Evolutionary conservation across 148 eudicot species (phyloP).

Genomic region (Fagopyrum homotropicum): DNA sequence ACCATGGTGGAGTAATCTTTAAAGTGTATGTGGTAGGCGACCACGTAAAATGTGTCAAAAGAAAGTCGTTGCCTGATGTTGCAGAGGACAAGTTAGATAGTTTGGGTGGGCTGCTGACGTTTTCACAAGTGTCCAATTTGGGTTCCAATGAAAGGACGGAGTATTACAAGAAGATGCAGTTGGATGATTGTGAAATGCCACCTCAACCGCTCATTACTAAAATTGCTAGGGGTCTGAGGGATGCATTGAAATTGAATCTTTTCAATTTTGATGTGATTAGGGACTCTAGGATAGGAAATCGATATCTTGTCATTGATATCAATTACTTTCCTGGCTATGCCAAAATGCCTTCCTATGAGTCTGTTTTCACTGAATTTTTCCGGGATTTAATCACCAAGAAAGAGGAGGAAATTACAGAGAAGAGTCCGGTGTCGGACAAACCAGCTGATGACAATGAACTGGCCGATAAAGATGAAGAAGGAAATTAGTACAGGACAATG

Average conservation of each 20-base stretch:
- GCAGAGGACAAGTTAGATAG: conserved; percentile 38
- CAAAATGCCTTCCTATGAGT: conserved; percentile 68
- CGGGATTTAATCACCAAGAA: conserved; percentile 42
- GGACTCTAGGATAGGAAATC: conserved; percentile 47
- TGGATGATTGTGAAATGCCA: conserved; percentile 61
- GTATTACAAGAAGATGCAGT: conserved; percentile 38
- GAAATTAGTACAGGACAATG: conserved; percentile 20
- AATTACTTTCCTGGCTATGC: conserved; percentile 95
- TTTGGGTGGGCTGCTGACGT: conserved; percentile 40
- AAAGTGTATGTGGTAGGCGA: conserved; percentile 74
- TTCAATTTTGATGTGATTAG: conserved; percentile 77
- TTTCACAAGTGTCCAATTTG: conserved; percentile 69
- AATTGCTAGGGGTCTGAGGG: conserved; percentile 43
- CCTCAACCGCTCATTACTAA: conserved; percentile 37
- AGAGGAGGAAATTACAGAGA: conserved; percentile 9
- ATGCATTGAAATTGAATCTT: conserved; percentile 41
- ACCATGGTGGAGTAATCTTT: conserved; percentile 73
- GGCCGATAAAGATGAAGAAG: conserved; percentile 15
- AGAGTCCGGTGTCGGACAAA: not conserved
- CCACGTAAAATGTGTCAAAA: conserved; percentile 60
- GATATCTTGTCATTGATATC: conserved; percentile 80
- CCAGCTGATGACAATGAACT: conserved; percentile 13
- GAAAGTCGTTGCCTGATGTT: conserved; percentile 65
- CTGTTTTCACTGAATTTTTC: conserved; percentile 61
- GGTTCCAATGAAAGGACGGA: conserved; percentile 31